Evolutionary conservation across 75 land plant genomes (phyloP), one percentile per base, ranked within the genome.

Genomic region (Chamaecyparis obtusa): DNA sequence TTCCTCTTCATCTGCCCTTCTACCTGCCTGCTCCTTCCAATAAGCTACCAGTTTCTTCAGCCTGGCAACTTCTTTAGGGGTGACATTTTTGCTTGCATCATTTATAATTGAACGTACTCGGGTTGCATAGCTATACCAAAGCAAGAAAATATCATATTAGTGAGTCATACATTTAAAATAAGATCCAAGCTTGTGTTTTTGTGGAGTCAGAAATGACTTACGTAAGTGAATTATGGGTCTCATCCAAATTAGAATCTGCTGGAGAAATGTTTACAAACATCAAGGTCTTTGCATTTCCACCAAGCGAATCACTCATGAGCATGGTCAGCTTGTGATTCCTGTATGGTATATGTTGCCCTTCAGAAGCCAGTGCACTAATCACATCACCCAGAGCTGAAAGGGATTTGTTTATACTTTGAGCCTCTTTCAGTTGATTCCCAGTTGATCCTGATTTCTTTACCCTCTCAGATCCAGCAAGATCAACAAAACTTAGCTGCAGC

Each of bases 221-320:
- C 99, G 84, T 91, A 77, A 98, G 90, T 71, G 99, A 98, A 82
- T 98, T 98, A 88, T 96, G 91, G 3, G 98, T 93, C 91, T 98
- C 99, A 82, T 98, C 99, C 87, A 98, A 89, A 87, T 96, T 98
- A 51, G 98, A 96, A 57, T 96, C 95, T 82, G 98, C 96, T 55
- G 98, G 99, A 69, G 99, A 98, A 54, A 96, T 89, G 86, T 96
- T 98, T 3, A 98, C 99, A 89, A 98, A 96, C 98, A 98, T 98
- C 27, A 98, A 92, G 10, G 99, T 96, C 88, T 98, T 98, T 6
- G 99, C 99, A 93, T 98, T 98, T 24, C 99, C 99, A 83, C 99
- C 99, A 64, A 98, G 96, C 60, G 99, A 98, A 86, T 98, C 99
- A 87, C 99, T 98, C 99, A 98, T 98, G 16, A 98, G 89, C 98